Base-by-base conservation (phyloP, 2,329 filamentous ascomycete species). In the Trichoderma sp. region DNA sequence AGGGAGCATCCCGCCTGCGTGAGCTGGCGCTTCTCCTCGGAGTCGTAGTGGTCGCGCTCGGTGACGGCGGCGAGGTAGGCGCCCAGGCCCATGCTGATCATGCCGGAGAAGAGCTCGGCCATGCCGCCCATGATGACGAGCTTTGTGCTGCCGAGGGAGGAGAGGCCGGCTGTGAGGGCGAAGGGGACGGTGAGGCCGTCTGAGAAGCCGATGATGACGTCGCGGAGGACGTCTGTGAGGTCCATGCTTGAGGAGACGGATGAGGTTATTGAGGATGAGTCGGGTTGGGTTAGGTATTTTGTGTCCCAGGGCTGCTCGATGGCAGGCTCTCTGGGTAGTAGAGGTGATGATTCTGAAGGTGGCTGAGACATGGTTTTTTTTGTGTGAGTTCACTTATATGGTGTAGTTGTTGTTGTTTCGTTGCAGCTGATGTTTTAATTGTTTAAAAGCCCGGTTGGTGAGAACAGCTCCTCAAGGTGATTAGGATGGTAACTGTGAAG, bases 171-270 rank as follows among this genome's bases (percentile, higher is more conserved):
- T 0, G 91, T 94, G 47, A 95, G 84, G 17, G 92, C 92, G 75
- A 95, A 95, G 0, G 92, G 92, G 0, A 95, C 92, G 0, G 92
- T 95, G 75, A 95, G 85, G 17, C 92, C 92, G 77, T 95, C 92
- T 0, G 92, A 91, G 75, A 94, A 90, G 68, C 92, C 92, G 75
- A 95, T 91, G 72, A 92, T 93, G 73, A 90, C 85, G 79, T 93
- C 90, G 59, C 87, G 85, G 17, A 91, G 80, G 67, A 88, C 77
- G 70, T 83, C 81, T 72, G 80, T 80, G 75, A 85, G 79, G 76
- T 82, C 80, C 66, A 79, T 75, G 72, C 76, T 12, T 72, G 67
- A 66, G 70, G 70, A 68, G 23, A 55, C 50, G 13, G 73, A 68
- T 4, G 71, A 78, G 28, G 77, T 77, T 26, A 67, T 62, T 7